phyloP scores from a whole-genome alignment of 805 yeast genomes.

The Lachancea dasiensis region DNA sequence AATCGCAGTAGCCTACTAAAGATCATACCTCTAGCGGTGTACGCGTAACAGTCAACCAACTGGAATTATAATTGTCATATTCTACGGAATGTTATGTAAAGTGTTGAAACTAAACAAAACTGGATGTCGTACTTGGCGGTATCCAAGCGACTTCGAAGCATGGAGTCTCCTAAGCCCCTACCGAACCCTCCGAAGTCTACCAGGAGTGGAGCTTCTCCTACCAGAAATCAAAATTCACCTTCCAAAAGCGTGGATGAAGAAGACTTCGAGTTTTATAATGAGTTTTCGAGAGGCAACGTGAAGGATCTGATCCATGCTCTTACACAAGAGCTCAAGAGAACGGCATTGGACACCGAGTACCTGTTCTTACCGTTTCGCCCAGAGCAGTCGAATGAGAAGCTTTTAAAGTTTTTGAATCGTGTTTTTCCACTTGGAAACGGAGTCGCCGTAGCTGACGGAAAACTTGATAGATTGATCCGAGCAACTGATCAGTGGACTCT shows the following conservation, averaged over 20 bases:
- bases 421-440: slow-evolving; percentile 56
- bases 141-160: slow-evolving; percentile 3
- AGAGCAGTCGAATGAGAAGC: slow-evolving; percentile 52
- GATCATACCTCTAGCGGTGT: no score
- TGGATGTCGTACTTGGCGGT: no score
- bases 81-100: no score
- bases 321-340: slow-evolving; percentile 63
- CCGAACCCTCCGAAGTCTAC: slow-evolving; percentile 9
- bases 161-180: slow-evolving; percentile 11
- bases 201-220: neutral
- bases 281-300: slow-evolving; percentile 59
- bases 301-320: slow-evolving; percentile 62
- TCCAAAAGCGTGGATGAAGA: slow-evolving; percentile 15
- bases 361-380: slow-evolving; percentile 74
- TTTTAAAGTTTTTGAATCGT: slow-evolving; percentile 49
- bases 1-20: slow-evolving; percentile 21
- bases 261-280: slow-evolving; percentile 35
- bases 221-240: neutral
- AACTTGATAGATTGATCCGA: slow-evolving; percentile 37
- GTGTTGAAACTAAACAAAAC: no score
- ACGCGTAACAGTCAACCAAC: neutral
- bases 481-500: slow-evolving; percentile 63
- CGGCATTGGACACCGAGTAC: slow-evolving; percentile 68
- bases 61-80: neutral
- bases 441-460: slow-evolving; percentile 39